Evolutionary conservation across 768 basidiomycete genomes (phyloP).

Genomic region (Daedalea quercina): DNA sequence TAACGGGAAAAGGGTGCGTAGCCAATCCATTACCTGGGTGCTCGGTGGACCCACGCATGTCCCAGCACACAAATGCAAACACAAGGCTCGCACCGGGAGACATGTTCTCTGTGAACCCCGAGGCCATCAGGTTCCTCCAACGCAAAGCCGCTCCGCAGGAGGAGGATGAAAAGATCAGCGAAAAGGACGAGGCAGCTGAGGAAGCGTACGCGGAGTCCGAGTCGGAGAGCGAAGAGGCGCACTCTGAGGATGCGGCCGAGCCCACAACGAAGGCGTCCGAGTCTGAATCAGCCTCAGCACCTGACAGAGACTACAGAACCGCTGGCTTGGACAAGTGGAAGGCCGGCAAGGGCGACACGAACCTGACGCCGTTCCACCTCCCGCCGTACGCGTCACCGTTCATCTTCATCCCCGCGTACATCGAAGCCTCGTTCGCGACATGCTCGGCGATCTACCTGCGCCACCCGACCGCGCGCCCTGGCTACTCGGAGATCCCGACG

Average conservation of each 20-base stretch:
- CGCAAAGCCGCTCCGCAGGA: conserved; percentile 22
- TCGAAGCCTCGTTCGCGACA: conserved; percentile 79
- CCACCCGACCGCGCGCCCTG: conserved; percentile 94
- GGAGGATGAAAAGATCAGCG: conserved; percentile 2
- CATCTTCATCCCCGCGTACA: conserved; percentile 90
- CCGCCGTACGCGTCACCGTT: conserved; percentile 85
- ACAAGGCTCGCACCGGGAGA: conserved; percentile 90
- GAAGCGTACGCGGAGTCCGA: conserved; percentile 6
- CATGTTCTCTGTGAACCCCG: conserved; percentile 84
- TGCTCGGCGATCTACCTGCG: conserved; percentile 92
- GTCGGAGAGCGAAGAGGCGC: not conserved
- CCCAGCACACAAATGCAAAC: conserved; percentile 77
- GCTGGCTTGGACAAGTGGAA: conserved; percentile 1
- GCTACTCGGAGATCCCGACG: conserved; percentile 91
- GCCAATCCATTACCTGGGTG: not conserved
- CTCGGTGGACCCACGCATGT: not conserved
- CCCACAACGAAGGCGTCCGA: conserved; percentile 10
- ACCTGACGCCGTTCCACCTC: conserved; percentile 72
- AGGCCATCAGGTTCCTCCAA: conserved; percentile 67
- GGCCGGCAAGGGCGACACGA: conserved; percentile 7
- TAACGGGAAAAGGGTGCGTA: conserved; percentile 81
- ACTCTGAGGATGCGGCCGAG: conserved; percentile 1
- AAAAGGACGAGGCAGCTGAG: conserved; percentile 7
- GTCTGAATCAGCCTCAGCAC: not conserved
- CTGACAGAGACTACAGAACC: not conserved